These are phyloP conservation scores for Metschnikowia proteae DNA, from an alignment of 805 yeast genomes.

Conservation along the genomic window DNA sequence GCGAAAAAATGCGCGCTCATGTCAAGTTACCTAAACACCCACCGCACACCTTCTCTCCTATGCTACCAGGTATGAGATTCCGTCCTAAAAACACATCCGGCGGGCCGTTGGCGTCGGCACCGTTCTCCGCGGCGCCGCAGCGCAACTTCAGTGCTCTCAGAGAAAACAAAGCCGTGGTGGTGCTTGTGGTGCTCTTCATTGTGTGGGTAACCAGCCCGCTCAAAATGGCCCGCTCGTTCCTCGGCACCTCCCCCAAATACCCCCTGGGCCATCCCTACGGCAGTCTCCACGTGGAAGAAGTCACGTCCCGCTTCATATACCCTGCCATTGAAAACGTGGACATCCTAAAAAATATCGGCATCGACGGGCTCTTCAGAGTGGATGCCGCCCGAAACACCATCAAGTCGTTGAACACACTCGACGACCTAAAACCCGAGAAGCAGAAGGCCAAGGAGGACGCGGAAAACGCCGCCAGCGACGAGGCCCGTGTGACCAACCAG, in stretches of 20 bases:
- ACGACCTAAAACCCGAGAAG: constrained; percentile 35
- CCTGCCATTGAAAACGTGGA: constrained; percentile 77
- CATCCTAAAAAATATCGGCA: constrained; percentile 52
- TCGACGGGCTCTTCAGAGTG: constrained; percentile 38
- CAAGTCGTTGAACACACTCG: constrained; percentile 40
- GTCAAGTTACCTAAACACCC: background rate
- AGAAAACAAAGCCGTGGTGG: constrained; percentile 5
- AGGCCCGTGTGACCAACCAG: constrained; percentile 46
- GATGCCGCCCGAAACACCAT: constrained; percentile 38
- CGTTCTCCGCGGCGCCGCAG: constrained; percentile 1
- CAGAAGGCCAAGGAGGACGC: constrained; percentile 43
- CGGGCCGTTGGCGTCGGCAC: constrained; percentile 4
- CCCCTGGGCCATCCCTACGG: constrained; percentile 35
- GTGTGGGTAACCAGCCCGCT: constrained; percentile 16
- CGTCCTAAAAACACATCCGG: constrained; percentile 14
- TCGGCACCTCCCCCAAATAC: constrained; percentile 15
- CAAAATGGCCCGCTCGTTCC: background rate
- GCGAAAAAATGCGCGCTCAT: background rate
- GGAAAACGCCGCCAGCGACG: constrained; percentile 43
- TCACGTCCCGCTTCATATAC: constrained; percentile 53
- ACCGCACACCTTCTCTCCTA: background rate
- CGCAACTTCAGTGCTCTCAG: constrained; percentile 4
- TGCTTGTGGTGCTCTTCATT: constrained; percentile 7
- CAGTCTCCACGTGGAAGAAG: constrained; percentile 33
- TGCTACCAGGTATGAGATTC: constrained; percentile 14